phyloP scores from a whole-genome alignment of 176 grass and related monocot species.

The Eleusine indica region DNA sequence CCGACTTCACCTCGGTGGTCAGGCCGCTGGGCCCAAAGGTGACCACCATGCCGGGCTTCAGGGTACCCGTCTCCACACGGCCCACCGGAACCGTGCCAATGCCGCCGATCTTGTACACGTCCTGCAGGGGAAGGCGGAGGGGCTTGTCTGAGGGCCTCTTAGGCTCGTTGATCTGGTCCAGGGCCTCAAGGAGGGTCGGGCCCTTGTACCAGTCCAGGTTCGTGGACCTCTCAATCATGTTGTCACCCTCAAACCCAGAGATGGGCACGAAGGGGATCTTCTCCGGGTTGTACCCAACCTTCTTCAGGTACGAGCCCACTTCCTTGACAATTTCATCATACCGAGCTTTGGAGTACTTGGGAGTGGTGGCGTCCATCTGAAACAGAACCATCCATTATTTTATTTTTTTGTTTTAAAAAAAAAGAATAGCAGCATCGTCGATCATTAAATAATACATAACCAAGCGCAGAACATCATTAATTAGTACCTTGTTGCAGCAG shows the following conservation, averaged over 20 bases:
- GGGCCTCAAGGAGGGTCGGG: conserved; percentile 72
- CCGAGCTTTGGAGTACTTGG: conserved; percentile 73
- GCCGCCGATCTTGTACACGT: conserved; percentile 83
- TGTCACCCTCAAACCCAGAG: conserved; percentile 85
- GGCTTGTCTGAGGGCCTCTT: conserved; percentile 88
- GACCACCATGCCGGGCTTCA: conserved; percentile 70
- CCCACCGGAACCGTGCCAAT: conserved; percentile 80
- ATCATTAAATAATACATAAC: too few species aligned
- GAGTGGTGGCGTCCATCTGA: conserved; percentile 82
- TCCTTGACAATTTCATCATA: conserved; percentile 82
- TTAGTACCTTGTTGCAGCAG: conserved; percentile 82
- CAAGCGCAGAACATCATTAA: too few species aligned
- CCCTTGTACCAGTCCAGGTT: conserved; percentile 95
- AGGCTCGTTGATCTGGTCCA: conserved; percentile 65
- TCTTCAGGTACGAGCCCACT: conserved; percentile 76
- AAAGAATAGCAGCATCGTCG: too few species aligned
- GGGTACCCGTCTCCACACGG: conserved; percentile 63
- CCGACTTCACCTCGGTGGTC: conserved; percentile 80
- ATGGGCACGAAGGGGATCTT: conserved; percentile 81
- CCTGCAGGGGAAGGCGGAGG: conserved; percentile 79
- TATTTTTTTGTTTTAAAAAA: too few species aligned
- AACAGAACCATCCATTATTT: background rate
- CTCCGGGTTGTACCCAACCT: conserved; percentile 81
- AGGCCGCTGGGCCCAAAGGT: conserved; percentile 73
- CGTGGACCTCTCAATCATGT: conserved; percentile 80